Evolutionary conservation across 129 eudicot species (phyloP).

Genomic region (Tagetes patula): DNA sequence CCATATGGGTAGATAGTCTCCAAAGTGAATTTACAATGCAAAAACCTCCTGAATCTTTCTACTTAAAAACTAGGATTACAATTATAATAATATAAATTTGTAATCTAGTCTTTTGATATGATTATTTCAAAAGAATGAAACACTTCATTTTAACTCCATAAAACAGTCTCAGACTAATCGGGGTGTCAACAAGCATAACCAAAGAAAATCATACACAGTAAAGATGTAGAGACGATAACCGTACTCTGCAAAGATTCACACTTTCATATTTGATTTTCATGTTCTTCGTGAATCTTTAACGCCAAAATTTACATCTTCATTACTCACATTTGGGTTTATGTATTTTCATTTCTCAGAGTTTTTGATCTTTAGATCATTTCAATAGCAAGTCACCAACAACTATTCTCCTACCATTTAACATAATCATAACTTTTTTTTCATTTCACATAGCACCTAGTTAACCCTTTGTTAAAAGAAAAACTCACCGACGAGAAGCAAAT

Average conservation of each 20-base stretch:
- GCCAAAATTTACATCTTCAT: background rate
- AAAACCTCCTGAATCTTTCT: slow-evolving; percentile 4
- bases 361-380: slow-evolving; percentile 6
- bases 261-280: slow-evolving; percentile 5
- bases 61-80: background rate
- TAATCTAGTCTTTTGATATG: background rate
- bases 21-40: background rate
- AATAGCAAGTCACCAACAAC: background rate
- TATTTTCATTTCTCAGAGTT: background rate
- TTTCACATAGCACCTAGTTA: background rate
- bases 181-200: slow-evolving; percentile 15
- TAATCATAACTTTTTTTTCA: background rate
- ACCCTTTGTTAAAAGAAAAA: background rate
- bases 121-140: background rate
- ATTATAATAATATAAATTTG: background rate
- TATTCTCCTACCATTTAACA: background rate
- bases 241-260: background rate
- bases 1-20: background rate
- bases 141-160: background rate
- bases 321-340: background rate
- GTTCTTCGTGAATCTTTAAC: background rate
- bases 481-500: slow-evolving; percentile 56
- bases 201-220: background rate
- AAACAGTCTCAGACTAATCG: background rate
- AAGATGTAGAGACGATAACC: background rate